These are phyloP conservation scores for Takakia lepidozioides DNA, from an alignment of 225 moss, liverwort and hornwort genomes.

Conservation along the genomic window DNA sequence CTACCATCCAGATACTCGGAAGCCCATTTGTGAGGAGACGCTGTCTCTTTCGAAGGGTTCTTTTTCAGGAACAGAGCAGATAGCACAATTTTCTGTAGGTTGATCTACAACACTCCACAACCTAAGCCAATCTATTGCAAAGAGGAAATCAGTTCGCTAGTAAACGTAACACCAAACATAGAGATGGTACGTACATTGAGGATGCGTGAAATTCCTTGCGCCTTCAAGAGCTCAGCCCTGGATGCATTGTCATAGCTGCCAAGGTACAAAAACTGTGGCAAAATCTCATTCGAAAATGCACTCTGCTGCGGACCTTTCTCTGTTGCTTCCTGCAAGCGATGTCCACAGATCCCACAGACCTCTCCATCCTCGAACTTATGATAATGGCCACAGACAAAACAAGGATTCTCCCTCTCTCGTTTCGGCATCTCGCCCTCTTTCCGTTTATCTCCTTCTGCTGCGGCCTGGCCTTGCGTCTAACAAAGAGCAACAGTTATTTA, in stretches of 20 bases:
- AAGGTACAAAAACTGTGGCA: constrained; percentile 81
- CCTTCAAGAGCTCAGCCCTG: constrained; percentile 55
- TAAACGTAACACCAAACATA: too few relatives aligned
- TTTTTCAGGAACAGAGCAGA: too few relatives aligned
- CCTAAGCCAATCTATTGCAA: neutral
- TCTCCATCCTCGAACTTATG: constrained; percentile 99
- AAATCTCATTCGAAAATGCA: constrained; percentile 89
- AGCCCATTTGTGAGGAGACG: too few relatives aligned
- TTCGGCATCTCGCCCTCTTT: constrained; percentile 64
- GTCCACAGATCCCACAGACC: constrained; percentile 92
- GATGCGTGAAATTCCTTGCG: constrained; percentile 85
- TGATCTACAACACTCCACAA: too few relatives aligned
- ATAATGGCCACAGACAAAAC: constrained; percentile 98
- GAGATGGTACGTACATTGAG: constrained; percentile 60
- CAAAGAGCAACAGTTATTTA: too few relatives aligned
- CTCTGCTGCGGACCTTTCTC: constrained; percentile 93
- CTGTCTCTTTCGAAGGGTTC: too few relatives aligned
- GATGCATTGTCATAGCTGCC: constrained; percentile 96
- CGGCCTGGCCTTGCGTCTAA: too few relatives aligned
- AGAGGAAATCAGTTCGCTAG: neutral
- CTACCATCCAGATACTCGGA: too few relatives aligned
- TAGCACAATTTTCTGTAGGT: too few relatives aligned
- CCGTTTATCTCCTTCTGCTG: too few relatives aligned
- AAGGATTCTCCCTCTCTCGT: constrained; percentile 99
- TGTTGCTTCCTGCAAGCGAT: constrained; percentile 77